These are phyloP conservation scores for Rubia tinctorum DNA, from an alignment of 305 asterid genomes.

Conservation along the genomic window DNA sequence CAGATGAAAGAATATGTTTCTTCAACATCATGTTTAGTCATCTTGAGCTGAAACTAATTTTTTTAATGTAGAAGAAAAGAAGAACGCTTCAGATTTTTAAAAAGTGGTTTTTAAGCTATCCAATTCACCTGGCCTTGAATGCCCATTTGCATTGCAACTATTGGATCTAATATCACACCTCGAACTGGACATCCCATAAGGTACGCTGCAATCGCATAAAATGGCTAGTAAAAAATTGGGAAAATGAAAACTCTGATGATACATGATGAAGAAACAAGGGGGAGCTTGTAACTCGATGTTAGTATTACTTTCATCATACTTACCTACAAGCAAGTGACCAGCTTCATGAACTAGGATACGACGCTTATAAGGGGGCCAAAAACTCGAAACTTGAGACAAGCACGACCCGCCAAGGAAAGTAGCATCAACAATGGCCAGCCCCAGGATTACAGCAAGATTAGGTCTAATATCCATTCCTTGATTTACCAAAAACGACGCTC, in stretches of 20 bases:
- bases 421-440: slow-evolving; percentile 70
- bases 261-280: neutral
- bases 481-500: slow-evolving; percentile 60
- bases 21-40: too few relatives aligned
- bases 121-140: slow-evolving; percentile 91
- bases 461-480: slow-evolving; percentile 93
- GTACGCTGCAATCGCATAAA: slow-evolving; percentile 63
- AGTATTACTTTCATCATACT: too few relatives aligned
- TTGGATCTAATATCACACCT: slow-evolving; percentile 89
- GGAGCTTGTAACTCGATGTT: too few relatives aligned
- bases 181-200: slow-evolving; percentile 97
- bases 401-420: slow-evolving; percentile 85
- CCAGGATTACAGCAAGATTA: slow-evolving; percentile 67
- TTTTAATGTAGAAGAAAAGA: too few relatives aligned
- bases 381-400: slow-evolving; percentile 87
- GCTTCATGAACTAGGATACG: slow-evolving; percentile 97
- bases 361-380: slow-evolving; percentile 94
- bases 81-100: slow-evolving; percentile 3
- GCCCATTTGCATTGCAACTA: slow-evolving; percentile 93
- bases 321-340: slow-evolving; percentile 96
- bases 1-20: neutral
- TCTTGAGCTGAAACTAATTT: too few relatives aligned
- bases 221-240: neutral
- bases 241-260: neutral
- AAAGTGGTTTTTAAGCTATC: slow-evolving; percentile 10